Evolutionary conservation across 768 basidiomycete species (phyloP), one percentile per base, ranked within the genome.

Genomic region (Leucogyrophana mollusca): DNA sequence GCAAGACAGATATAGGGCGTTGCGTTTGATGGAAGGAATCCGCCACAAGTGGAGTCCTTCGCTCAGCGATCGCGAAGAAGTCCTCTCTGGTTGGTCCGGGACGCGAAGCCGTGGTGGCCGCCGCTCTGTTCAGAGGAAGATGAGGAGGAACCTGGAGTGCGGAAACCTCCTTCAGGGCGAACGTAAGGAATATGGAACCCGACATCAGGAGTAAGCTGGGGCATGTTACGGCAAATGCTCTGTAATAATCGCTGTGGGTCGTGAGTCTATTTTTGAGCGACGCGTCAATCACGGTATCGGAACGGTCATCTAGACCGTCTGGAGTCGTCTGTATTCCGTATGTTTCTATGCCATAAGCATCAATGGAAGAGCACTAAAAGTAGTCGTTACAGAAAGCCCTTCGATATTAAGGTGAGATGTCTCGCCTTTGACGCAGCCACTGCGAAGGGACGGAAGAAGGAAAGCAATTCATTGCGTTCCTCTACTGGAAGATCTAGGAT

Each of bases 71-170:
- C 30, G 61, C 61, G 33, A 59, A 60, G 51, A 78, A 77, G 53
- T 83, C 81, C 47, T 77, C 77, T 49, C 68, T 64, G 23, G 81
- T 83, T 3, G 81, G 80, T 0, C 79, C 81, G 32, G 68, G 57
- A 17, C 72, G 71, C 24, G 72, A 70, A 44, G 60, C 69, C 9
- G 73, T 70, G 16, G 65, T 56, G 16, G 80, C 77, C 16, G 69
- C 64, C 11, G 67, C 70, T 30, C 78, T 72, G 30, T 71, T 78
- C 36, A 68, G 61, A 1, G 76, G 80, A 20, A 84, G 66, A 49
- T 82, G 79, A 7, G 65, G 64, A 4, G 82, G 80, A 11, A 76
- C 56, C 43, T 64, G 65, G 17, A 79, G 55, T 2, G 71, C 63
- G 9, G 60, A 64, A 3, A 66, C 65, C 56, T 83, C 79, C 21